phyloP scores from a whole-genome alignment of 129 eudicot genomes.

The Centrapalus pauciflorus region DNA sequence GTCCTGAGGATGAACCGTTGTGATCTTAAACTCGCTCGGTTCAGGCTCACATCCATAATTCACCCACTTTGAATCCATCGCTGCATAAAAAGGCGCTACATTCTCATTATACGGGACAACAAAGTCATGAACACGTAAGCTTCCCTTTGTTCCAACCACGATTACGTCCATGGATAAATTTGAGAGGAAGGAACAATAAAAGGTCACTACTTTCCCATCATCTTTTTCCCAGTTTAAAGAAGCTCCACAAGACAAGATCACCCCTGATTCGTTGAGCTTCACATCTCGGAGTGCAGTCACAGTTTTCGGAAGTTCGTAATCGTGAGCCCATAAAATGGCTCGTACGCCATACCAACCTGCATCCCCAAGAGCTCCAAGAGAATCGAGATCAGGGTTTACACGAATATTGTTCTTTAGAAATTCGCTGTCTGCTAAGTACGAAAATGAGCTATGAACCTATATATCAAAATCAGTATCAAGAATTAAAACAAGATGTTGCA shows the following conservation, averaged over 20 bases:
- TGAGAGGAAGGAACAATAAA: slow-evolving; percentile 57
- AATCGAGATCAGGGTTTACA: slow-evolving; percentile 59
- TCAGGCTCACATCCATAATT: slow-evolving; percentile 34
- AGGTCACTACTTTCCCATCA: slow-evolving; percentile 54
- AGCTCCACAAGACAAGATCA: slow-evolving; percentile 59
- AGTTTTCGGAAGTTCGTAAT: slow-evolving; percentile 55
- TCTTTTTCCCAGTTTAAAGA: slow-evolving; percentile 58
- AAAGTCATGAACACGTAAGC: slow-evolving; percentile 46
- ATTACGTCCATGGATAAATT: slow-evolving; percentile 49
- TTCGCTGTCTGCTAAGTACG: no score
- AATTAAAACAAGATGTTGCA: no score
- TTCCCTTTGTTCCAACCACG: slow-evolving; percentile 53
- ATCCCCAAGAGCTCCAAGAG: slow-evolving; percentile 67
- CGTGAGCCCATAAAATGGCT: slow-evolving; percentile 53
- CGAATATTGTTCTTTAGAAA: slow-evolving; percentile 57
- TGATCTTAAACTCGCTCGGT: slow-evolving; percentile 30
- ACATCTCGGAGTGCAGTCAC: slow-evolving; percentile 48
- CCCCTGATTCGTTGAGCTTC: slow-evolving; percentile 44
- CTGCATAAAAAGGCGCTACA: slow-evolving; percentile 30
- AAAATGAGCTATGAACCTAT: no score
- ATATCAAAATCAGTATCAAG: no score
- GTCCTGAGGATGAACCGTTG: slow-evolving; percentile 50
- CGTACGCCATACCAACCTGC: slow-evolving; percentile 61
- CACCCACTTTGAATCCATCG: slow-evolving; percentile 22
- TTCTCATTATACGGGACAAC: slow-evolving; percentile 58